Base-by-base conservation (phyloP, 257 asterid species). In the Eustoma russellianum region DNA sequence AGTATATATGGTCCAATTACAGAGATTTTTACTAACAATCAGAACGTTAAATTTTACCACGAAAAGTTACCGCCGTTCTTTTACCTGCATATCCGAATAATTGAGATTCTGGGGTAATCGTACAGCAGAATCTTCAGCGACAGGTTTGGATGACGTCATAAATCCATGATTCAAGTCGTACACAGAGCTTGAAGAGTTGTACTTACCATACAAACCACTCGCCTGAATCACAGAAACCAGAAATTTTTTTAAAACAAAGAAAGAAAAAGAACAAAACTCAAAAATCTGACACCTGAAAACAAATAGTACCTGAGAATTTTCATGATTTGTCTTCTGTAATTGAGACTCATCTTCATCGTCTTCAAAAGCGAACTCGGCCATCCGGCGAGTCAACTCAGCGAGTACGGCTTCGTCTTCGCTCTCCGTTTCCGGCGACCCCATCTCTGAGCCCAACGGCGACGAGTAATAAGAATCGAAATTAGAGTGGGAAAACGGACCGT, bases 311-410 rank as follows among this genome's bases (percentile, higher is more conserved):
- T 50, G 18, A 17, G 64, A 15, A 35, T 33, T 55, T 38, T 38
- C 11, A 38, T 38, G 12, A 38, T 9, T 11, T 38, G 43, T 38
- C 12, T 38, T 38, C 11, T 7, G 7, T 10, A 11, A 38, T 0
- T 69, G 79, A 38, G 12, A 9, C 3, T 38, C 43, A 0, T 81
- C 85, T 0, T 86, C 85, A 2, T 84, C 86, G 9, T 84, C 96
- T 24, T 59, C 69, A 6, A 82, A 92, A 93, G 85, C 82, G 56
- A 72, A 74, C 77, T 88, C 90, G 2, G 95, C 82, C 95, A 88
- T 82, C 77, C 77, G 85, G 6, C 95, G 93, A 68, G 80, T 80
- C 77, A 88, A 77, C 70, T 88, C 93, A 9, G 80, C 73, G 9
- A 73, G 66, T 76, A 74, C 80, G 57, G 79, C 95, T 9, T 66